These are phyloP conservation scores for Artemisia argyi DNA, from an alignment of 129 eudicot species.

Conservation along the genomic window DNA sequence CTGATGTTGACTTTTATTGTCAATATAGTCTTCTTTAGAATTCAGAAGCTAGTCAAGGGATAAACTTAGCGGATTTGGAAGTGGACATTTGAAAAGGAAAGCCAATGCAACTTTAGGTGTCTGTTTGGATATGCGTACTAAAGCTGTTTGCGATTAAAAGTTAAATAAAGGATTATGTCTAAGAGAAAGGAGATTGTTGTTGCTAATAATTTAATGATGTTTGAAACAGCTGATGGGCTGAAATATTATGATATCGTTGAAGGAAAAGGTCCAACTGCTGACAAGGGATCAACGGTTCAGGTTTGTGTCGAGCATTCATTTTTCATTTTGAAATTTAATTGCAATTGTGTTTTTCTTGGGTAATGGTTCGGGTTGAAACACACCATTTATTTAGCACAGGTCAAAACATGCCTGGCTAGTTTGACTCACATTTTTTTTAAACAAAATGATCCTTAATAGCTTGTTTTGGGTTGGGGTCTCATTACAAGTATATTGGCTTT, in stretches of 20 bases:
- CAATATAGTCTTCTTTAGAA: too few relatives aligned
- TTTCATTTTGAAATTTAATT: background rate
- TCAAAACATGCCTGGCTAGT: too few relatives aligned
- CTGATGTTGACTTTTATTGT: background rate
- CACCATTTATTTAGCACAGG: too few relatives aligned
- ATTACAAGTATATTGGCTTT: background rate
- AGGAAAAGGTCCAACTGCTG: conserved; percentile 90
- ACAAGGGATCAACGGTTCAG: conserved; percentile 82
- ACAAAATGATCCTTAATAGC: too few relatives aligned
- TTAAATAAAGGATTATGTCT: background rate
- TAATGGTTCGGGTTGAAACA: background rate
- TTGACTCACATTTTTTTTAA: too few relatives aligned
- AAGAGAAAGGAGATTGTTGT: background rate
- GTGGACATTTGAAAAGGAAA: too few relatives aligned
- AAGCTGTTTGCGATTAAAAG: too few relatives aligned
- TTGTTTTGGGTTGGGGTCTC: background rate
- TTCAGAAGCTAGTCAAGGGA: too few relatives aligned
- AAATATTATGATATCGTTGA: conserved; percentile 85
- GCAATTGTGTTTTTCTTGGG: background rate
- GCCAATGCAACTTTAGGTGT: too few relatives aligned
- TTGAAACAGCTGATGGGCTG: conserved; percentile 82
- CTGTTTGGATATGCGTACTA: too few relatives aligned
- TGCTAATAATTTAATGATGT: conserved; percentile 16
- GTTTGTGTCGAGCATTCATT: conserved; percentile 33
- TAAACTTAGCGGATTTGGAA: background rate